Evolutionary conservation across 352 stramenopile genomes (phyloP), one percentile per base, ranked within the genome.

Genomic region (Globisporangium emineosum): DNA sequence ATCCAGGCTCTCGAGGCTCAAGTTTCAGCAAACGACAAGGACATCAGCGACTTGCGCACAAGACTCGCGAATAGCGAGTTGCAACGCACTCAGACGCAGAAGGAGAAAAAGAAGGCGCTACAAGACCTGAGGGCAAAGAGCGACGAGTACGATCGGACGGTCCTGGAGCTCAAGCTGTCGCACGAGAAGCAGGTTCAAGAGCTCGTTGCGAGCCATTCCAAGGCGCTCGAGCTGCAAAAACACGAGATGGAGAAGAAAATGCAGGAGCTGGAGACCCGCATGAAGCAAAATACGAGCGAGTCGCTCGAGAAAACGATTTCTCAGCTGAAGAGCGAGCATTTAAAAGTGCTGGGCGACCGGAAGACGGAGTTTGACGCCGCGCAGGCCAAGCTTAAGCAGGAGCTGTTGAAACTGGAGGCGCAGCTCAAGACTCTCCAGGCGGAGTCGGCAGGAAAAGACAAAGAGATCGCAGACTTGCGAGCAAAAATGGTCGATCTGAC

Each of bases 101-200:
- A 66, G 29, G 61, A 75, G 15, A 74, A 63, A 27, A 58, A 77
- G 6, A 70, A 67, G 19, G 21, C 23, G 30, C 33, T 57, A 0
- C 17, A 30, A 3, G 67, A 68, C 4, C 13, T 64, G 29, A 69
- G 68, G 27, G 17, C 30, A 1, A 52, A 66, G 52, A 58, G 45
- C 1, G 52, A 71, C 10, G 55, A 50, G 42, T 56, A 51, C 56
- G 60, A 10, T 21, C 27, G 54, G 51, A 54, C 49, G 10, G 10
- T 70, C 5, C 13, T 59, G 49, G 32, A 59, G 53, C 27, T 77
- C 25, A 54, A 64, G 23, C 55, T 69, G 19, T 57, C 65, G 3
- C 64, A 86, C 21, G 58, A 67, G 0, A 70, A 60, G 4, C 42
- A 71, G n/a, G 54, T 79, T 2, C 33, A 67, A 1, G 64, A 70